Evolutionary conservation across 345 rosid species (phyloP).

Genomic region (Pugionium dolabratum): DNA sequence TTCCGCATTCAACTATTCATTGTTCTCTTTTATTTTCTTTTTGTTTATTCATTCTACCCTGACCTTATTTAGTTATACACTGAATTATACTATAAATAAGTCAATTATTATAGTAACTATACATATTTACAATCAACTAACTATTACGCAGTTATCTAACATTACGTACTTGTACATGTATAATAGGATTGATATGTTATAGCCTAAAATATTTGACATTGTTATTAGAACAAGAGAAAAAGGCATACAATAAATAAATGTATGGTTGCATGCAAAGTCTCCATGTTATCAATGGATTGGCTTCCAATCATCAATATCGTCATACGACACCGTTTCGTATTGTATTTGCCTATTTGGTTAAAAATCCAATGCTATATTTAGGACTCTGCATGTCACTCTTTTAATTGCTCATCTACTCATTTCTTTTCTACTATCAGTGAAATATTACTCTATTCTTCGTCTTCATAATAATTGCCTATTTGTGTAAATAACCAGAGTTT

Average conservation of each 20-base stretch:
- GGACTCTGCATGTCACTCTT: conserved; percentile 16
- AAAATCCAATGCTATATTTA: background rate
- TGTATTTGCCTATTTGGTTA: conserved; percentile 22
- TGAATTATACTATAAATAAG: no score
- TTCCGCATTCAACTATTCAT: no score
- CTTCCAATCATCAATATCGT: conserved; percentile 11
- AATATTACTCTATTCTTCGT: background rate
- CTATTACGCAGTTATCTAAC: no score
- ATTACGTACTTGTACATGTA: no score
- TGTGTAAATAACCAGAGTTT: background rate
- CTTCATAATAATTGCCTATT: background rate
- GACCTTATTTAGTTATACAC: no score
- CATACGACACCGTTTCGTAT: background rate
- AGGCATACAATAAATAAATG: conserved; percentile 6
- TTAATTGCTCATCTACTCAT: background rate
- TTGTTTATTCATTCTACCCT: no score
- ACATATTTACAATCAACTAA: no score
- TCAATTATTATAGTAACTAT: no score
- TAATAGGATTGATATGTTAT: conserved; percentile 1
- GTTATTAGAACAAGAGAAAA: background rate
- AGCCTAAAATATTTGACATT: conserved; percentile 7
- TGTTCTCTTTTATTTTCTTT: no score
- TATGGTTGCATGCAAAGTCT: conserved; percentile 33
- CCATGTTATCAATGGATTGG: conserved; percentile 34
- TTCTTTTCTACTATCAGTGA: background rate